Evolutionary conservation across 2,329 filamentous ascomycete species (phyloP), one percentile per base, ranked within the genome.

Genomic region (Fusarium burgessii): DNA sequence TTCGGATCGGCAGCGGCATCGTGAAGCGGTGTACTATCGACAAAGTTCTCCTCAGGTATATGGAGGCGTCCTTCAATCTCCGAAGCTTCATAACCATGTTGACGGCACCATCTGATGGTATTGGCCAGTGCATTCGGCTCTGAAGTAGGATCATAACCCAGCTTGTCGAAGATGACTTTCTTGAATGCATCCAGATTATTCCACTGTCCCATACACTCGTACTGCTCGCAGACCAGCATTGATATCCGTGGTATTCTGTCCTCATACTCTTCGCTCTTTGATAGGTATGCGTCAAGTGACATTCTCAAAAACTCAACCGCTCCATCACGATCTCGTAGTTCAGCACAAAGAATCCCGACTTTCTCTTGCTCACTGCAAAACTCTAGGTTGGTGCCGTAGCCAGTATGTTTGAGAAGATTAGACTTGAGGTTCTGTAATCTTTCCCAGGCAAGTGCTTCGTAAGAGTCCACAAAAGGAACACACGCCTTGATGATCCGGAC

Each of bases 171-270:
- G 10, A 57, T 49, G 23, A 60, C 32, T n/a, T 42, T 50, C 38
- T 56, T 67, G 35, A 67, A 67, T 7, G 64, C 64, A 38, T 51
- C 49, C 14, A 67, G 27, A 6, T 66, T 38, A 29, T 55, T 33
- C 49, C 55, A 45, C 41, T 66, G 47, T 1, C 46, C 49, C 43
- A 50, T 50, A 14, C 33, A 55, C 33, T 66, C 62, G 33, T 67
- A 67, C 6, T 66, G 62, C 6, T 67, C 55, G 18, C 55, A 61
- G 10, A 67, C 55, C 3, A 66, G n/a, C 27, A 32, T 56, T 2
- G 62, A 66, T 55, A 50, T 61, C 9, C 43, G 42, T 5, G 25
- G 33, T 56, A 67, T 62, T 12, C 43, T 62, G 14, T 56, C 49
- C 3, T 15, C 10, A 23, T 36, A 23, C 10, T 36, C 38, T 3